These are phyloP conservation scores for Sugiyamaella smithiae DNA, from an alignment of 805 yeast species.

Conservation along the genomic window DNA sequence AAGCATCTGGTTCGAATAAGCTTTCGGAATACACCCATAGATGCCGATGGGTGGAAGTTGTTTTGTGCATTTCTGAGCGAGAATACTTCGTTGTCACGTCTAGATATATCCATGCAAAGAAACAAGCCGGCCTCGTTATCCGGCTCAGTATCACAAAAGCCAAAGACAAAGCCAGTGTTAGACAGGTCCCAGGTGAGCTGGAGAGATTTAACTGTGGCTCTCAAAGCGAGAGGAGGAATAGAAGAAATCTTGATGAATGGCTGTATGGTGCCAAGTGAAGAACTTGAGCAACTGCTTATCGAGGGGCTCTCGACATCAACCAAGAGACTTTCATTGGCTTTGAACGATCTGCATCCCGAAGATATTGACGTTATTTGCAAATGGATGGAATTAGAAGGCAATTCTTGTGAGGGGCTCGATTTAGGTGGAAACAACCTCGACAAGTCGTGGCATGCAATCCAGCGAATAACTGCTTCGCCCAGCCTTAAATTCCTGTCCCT, in stretches of 20 bases:
- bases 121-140: slow-evolving; percentile 14
- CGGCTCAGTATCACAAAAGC: slow-evolving; percentile 1
- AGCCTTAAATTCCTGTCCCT: slow-evolving; percentile 53
- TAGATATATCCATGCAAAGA: slow-evolving; percentile 29
- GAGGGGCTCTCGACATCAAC: slow-evolving; percentile 57
- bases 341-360: slow-evolving; percentile 58
- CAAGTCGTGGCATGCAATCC: slow-evolving; percentile 24
- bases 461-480: slow-evolving; percentile 24
- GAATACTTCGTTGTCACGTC: slow-evolving; percentile 23
- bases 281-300: slow-evolving; percentile 54
- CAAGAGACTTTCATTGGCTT: slow-evolving; percentile 70
- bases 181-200: slow-evolving; percentile 79
- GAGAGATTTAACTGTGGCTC: slow-evolving; percentile 68
- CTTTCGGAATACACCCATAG: slow-evolving; percentile 72
- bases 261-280: slow-evolving; percentile 51
- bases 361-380: slow-evolving; percentile 55
- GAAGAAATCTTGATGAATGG: slow-evolving; percentile 81
- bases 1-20: slow-evolving; percentile 68
- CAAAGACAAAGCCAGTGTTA: slow-evolving; percentile 19
- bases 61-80: slow-evolving; percentile 45
- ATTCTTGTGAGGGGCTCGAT: slow-evolving; percentile 66
- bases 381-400: slow-evolving; percentile 51
- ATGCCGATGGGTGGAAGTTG: slow-evolving; percentile 70
- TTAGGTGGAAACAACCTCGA: slow-evolving; percentile 61
- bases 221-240: slow-evolving; percentile 67